Evolutionary conservation across 805 yeast species (phyloP).

Genomic region (Nakazawaea holstii): DNA sequence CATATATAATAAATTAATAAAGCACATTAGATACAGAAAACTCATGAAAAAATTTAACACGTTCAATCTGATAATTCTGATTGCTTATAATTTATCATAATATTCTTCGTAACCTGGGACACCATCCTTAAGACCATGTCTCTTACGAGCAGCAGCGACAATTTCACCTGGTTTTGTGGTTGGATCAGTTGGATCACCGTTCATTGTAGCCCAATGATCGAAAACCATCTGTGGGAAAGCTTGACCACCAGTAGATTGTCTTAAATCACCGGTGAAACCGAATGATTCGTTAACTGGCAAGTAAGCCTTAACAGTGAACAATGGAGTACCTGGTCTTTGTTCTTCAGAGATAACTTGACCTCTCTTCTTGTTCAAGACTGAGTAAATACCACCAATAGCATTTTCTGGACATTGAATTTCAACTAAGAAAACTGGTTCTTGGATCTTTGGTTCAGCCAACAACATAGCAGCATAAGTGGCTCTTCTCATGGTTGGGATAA

Average conservation of each 20-base stretch:
- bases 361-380: slow-evolving; percentile 98
- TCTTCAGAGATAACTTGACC: slow-evolving; percentile 99
- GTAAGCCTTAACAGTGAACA: slow-evolving; percentile 99
- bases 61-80: background rate
- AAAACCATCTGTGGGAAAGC: slow-evolving; percentile 99
- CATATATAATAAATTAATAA: slow-evolving; percentile 1
- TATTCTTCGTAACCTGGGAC: slow-evolving; percentile 99
- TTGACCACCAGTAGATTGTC: slow-evolving; percentile 99
- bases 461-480: slow-evolving; percentile 97
- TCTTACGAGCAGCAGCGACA: slow-evolving; percentile 69
- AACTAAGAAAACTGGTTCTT: slow-evolving; percentile 98
- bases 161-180: slow-evolving; percentile 58
- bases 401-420: slow-evolving; percentile 99
- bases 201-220: slow-evolving; percentile 94
- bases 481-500: slow-evolving; percentile 99
- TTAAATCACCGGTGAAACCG: slow-evolving; percentile 99
- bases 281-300: slow-evolving; percentile 99
- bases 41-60: slow-evolving; percentile 3
- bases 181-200: slow-evolving; percentile 91
- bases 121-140: slow-evolving; percentile 94
- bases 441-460: slow-evolving; percentile 97
- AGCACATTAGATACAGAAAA: slow-evolving; percentile 6
- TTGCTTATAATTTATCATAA: slow-evolving; percentile 79
- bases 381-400: slow-evolving; percentile 99
- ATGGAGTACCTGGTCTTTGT: slow-evolving; percentile 99